These are phyloP conservation scores for Venturia nashicola DNA, from an alignment of 2,329 filamentous ascomycete genomes.

Conservation along the genomic window DNA sequence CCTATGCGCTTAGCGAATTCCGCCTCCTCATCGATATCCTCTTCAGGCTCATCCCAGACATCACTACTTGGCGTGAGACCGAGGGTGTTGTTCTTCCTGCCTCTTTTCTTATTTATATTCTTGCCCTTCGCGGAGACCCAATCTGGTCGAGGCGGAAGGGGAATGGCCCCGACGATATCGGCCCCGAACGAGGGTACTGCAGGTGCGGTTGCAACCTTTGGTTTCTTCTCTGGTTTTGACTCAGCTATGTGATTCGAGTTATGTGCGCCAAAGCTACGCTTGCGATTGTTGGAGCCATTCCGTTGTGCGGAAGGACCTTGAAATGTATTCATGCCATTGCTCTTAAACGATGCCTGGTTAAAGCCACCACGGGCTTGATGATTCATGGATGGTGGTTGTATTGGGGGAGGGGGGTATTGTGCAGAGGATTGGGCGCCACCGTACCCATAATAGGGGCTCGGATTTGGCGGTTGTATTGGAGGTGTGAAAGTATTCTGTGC, in stretches of 20 bases:
- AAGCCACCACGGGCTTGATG: not conserved
- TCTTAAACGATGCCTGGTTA: not conserved
- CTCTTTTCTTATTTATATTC: conserved; percentile 40
- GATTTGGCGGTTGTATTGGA: not conserved
- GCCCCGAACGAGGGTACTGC: conserved; percentile 24
- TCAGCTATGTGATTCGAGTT: not conserved
- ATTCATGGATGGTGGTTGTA: not conserved
- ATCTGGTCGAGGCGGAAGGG: conserved; percentile 11
- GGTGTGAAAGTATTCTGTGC: not conserved
- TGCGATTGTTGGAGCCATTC: not conserved
- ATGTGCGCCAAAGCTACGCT: not conserved
- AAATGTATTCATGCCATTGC: not conserved
- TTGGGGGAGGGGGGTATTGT: not conserved
- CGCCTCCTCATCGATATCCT: conserved; percentile 60
- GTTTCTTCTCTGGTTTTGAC: conserved; percentile 15
- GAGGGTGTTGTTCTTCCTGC: conserved; percentile 58
- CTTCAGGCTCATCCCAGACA: conserved; percentile 31
- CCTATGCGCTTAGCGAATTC: conserved; percentile 24
- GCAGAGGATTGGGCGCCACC: not conserved
- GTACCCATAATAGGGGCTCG: not conserved
- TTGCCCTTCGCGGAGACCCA: conserved; percentile 6
- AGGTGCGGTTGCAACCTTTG: conserved; percentile 22
- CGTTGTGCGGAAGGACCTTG: not conserved
- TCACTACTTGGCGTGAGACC: conserved; percentile 56
- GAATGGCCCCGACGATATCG: conserved; percentile 17